phyloP scores from a whole-genome alignment of 225 moss, liverwort and hornwort species.

The Climacium dendroides region DNA sequence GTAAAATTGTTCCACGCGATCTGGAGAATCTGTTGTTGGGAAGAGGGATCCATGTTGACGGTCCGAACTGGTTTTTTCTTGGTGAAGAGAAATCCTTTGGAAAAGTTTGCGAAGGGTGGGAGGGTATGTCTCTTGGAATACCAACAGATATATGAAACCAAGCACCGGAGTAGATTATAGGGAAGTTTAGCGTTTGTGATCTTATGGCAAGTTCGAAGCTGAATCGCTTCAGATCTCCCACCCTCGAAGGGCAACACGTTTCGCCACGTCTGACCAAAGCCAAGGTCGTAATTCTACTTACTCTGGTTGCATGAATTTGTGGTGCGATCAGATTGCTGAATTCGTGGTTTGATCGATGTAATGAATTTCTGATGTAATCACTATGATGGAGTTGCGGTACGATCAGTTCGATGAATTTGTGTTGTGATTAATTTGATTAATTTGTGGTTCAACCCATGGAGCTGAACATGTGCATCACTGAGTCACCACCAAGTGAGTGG shows the following conservation, averaged over 20 bases:
- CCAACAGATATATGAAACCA: conserved; percentile 1
- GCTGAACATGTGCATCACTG: not conserved
- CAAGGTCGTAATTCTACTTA: not conserved
- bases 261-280: not conserved
- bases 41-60: not conserved
- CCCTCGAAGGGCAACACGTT: not conserved
- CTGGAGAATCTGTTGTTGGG: not conserved
- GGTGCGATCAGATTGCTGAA: not conserved
- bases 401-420: not conserved
- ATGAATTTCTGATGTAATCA: not conserved
- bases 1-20: not conserved
- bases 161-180: not conserved
- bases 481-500: not conserved
- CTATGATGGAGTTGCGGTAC: not conserved
- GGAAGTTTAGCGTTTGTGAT: conserved; percentile 16
- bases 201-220: not conserved
- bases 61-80: not conserved
- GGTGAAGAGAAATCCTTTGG: not conserved
- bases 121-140: conserved; percentile 41
- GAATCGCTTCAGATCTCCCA: conserved; percentile 20
- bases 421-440: not conserved
- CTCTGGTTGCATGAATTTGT: not conserved
- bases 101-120: not conserved
- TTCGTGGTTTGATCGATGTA: not conserved
- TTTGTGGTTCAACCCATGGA: not conserved